Evolutionary conservation across 2,329 filamentous ascomycete genomes (phyloP), one percentile per base, ranked within the genome.

Genomic region (Elsinoe ampelina): DNA sequence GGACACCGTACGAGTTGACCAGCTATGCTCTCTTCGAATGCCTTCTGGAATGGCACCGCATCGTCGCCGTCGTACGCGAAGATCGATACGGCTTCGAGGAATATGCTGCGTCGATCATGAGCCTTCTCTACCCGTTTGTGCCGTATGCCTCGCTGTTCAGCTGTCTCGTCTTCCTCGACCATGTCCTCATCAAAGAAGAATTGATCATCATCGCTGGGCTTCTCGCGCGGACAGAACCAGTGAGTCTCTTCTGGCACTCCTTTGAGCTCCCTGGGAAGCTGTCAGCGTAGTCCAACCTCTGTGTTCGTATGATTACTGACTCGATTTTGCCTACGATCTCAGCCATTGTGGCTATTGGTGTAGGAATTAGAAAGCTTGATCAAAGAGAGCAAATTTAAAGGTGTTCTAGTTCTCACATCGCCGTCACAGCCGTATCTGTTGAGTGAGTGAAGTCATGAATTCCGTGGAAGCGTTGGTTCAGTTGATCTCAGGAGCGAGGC

Each of bases 51-150:
- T 41, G 67, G 64, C 35, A 63, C 62, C n/a, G 75, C 76, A 57
- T 77, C 74, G 1, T 69, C 66, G 10, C 75, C 75, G 47, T 78
- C 72, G 54, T 70, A 77, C 2, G 75, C 75, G 54, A 78, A 63
- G 55, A 78, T 75, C 61, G 72, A 68, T 41, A 73, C 66, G 2
- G 71, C 71, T 36, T 72, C 67, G 30, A 78, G 61, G 1, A 73
- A 68, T 30, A 71, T 61, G 61, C 69, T 69, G 63, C 71, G 73
- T 50, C 73, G 65, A 20, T 68, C 63, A 45, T 71, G 63, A 12
- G 73, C 72, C 59, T 72, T 67, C 57, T 67, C 58, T 20, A 76
- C 61, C 64, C 65, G 72, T 58, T 35, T 61, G 35, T 58, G 64
- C 60, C 62, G 61, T 19, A 17, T 50, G 47, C 55, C 50, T 54